Evolutionary conservation across 768 basidiomycete genomes (phyloP), one percentile per base, ranked within the genome.

Genomic region (Rhodotorula graminis): DNA sequence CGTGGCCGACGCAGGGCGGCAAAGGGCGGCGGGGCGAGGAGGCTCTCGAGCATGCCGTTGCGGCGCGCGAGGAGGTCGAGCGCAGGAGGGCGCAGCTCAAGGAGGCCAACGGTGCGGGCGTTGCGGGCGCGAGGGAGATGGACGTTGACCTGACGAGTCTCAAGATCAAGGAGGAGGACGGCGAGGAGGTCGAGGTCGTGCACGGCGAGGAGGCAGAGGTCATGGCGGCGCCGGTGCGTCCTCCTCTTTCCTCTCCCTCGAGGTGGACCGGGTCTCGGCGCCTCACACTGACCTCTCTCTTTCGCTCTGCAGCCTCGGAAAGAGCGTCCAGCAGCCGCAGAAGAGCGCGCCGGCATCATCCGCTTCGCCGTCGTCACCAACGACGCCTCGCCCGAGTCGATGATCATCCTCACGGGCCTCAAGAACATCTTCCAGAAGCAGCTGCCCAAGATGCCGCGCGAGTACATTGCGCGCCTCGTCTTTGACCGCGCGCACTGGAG

Each of bases 351-450:
- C 71, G 89, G 90, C 12, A 84, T 95, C 71, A 97, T 97, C 77
- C 85, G 87, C 72, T 88, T 96, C 64, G 85, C 86, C 0, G 87
- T 93, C 29, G 91, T 96, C 2, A 88, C 90, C 74, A 95, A 95
- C 75, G 90, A 95, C 78, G 82, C 87, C 58, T 87, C 90, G 5
- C 79, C 80, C 19, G 87, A 88, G 44, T 91, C 91, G 4, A 83
- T 89, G 40, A 86, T 97, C 66, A 88, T 98, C 69, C 86, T 98
- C 65, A 92, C 93, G 8, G 92, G 92, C n/a, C 84, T 98, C 69
- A 98, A 97, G 82, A 93, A 92, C 16, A 87, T 98, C 25, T 98
- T 99, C 79, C 95, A 96, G 79, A 91, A 91, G 76, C 96, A 99
- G 81, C 82, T 99, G 3, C 96, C 96, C 14, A 97, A 97, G 82